These are phyloP conservation scores for Gonapodya sp. DNA, from an alignment of 192 early-diverging fungal genomes.

Conservation along the genomic window DNA sequence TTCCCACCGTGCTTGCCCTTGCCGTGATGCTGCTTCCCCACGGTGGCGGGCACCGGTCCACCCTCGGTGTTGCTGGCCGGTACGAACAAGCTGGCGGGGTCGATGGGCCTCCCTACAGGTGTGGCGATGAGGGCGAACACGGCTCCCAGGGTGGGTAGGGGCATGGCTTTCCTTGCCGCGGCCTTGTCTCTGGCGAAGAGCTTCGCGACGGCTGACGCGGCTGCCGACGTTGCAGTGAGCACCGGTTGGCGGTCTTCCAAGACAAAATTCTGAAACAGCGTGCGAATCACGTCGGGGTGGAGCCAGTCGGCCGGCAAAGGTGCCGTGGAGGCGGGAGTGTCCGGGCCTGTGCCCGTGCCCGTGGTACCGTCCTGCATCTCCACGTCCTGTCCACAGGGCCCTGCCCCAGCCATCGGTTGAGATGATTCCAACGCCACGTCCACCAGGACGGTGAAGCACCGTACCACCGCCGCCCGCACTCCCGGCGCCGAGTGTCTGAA, in stretches of 20 bases:
- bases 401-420: no score
- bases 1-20: background rate
- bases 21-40: background rate
- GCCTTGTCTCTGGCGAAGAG: background rate
- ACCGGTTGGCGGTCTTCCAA: constrained; percentile 58
- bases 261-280: constrained; percentile 86
- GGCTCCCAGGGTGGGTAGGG: constrained; percentile 24
- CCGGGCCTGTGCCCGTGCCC: background rate
- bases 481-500: constrained; percentile 82
- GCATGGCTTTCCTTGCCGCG: constrained; percentile 14
- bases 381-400: no score
- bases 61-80: constrained; percentile 19
- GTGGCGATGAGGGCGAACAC: constrained; percentile 72
- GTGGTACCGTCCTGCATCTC: background rate
- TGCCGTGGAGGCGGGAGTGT: no score
- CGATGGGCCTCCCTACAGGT: constrained; percentile 76
- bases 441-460: constrained; percentile 11
- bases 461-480: constrained; percentile 73
- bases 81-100: constrained; percentile 31
- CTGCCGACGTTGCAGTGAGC: background rate
- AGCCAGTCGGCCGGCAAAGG: constrained; percentile 34
- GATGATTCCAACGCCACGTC: background rate
- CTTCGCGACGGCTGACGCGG: background rate
- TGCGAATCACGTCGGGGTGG: constrained; percentile 47
- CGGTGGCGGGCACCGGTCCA: background rate